Base-by-base conservation (phyloP, 495 filamentous ascomycete genomes). In the Neurospora hispaniola region DNA sequence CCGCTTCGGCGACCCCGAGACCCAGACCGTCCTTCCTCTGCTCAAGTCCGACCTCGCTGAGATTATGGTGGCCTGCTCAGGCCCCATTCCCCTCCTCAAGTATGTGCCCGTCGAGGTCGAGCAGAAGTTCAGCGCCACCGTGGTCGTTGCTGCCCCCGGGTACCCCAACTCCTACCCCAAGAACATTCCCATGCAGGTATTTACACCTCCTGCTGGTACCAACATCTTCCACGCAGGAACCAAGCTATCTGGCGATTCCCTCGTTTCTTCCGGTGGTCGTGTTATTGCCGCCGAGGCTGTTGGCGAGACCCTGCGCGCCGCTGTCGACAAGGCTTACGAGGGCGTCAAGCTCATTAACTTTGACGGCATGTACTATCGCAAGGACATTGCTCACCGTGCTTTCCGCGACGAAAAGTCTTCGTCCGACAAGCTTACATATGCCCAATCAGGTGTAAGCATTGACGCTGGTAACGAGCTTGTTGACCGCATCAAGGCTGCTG, bases 191-290 rank as follows among this genome's bases (percentile, higher is more conserved):
- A 97, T 99, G 80, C 90, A 82, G 71, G 82, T 87, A 4, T 75
- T 75, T 12, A 70, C 71, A 11, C 71, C 81, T 3, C 80, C 82
- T 20, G 69, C 79, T 74, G 87, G 85, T 43, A 91, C 88, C 42
- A 86, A 89, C 69, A 90, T 98, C 72, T 99, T 99, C 88, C 96
- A 99, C 80, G 96, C 96, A 9, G 96, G 96, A 31, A 99, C 96
- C 3, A 87, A 87, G 46, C 79, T 93, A 18, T 80, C 82, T 2
- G 73, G 70, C 2, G 86, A 88, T 46, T 84, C 88, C 76, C 84
- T 98, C 4, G 83, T 89, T 75, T 95, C 93, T 9, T 85, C 91
- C 4, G 96, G 96, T 38, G 96, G 96, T 3, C 89, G 96, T 62
- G 96, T 98, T 41, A 96, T 98, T 77, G 96, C 96, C 3, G 88